Base-by-base conservation (phyloP, 2,329 filamentous ascomycete genomes). In the Pseudocercospora musae region DNA sequence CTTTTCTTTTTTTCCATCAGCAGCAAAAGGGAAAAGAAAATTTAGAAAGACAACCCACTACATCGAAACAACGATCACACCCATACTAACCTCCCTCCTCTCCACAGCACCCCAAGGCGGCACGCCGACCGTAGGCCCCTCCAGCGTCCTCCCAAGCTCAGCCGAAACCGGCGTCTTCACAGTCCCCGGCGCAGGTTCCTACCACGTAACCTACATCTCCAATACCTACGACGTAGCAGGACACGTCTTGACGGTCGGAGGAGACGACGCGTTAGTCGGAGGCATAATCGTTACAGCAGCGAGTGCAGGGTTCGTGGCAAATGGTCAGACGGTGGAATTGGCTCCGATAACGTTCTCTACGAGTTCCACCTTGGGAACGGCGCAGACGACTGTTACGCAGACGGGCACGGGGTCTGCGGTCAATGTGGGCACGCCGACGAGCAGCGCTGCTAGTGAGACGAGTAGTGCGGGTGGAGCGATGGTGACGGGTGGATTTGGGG, bases 241-340 rank as follows among this genome's bases (percentile, higher is more conserved):
- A 53, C 67, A 69, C 57, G 64, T 64, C 1, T 64, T 70, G 23
- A 57, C 65, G 4, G 50, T 55, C 10, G 63, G 59, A 4, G 65
- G 65, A 5, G 44, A 33, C 5, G 63, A 56, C 33, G 65, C 65
- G 6, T 37, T 67, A 4, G 65, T 67, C 0, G 65, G 65, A 33
- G 60, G 59, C 4, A 58, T 63, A 2, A 20, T 31, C 5, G 62
- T 67, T 5, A 62, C 62, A 18, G 58, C 59, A 31, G 65, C 56
- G 15, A 62, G 52, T 10, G 18, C 29, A 13, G 65, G 60, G 1
- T 54, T 60, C 11, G 20, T 67, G 0, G 57, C 59, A 1, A 62
- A 59, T 21, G 65, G 59, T 4, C 23, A 15, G 11, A 58, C 52
- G 4, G 52, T 67, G 13, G 33, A 54, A 18, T 57, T 67, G n/a